Percentiles rank a stretch among this genome's conserved stretches.
phyloP scores from a whole-genome alignment of 768 basidiomycete genomes.

The Collybia sp. region DNA sequence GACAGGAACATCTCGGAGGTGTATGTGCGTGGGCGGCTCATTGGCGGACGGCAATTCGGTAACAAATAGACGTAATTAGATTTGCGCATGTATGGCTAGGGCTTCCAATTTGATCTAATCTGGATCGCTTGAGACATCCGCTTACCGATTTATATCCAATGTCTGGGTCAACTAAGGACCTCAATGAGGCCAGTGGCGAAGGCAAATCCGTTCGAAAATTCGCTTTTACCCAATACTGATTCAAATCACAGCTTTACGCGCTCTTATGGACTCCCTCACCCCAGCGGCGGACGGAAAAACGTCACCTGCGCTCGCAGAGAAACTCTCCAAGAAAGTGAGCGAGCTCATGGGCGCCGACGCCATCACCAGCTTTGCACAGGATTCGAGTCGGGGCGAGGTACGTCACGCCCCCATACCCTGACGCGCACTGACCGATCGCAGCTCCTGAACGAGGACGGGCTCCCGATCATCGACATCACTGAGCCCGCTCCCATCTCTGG shows the following conservation, averaged over 20 bases:
- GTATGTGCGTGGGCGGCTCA: conserved; percentile 74
- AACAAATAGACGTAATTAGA: neutral
- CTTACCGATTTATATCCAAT: too few relatives aligned
- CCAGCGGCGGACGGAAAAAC: conserved; percentile 30
- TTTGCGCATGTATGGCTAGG: too few relatives aligned
- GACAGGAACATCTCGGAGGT: conserved; percentile 79
- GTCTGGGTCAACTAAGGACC: neutral
- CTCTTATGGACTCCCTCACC: conserved; percentile 34
- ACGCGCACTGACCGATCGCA: conserved; percentile 24
- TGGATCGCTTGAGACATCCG: too few relatives aligned
- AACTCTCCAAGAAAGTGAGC: conserved; percentile 54
- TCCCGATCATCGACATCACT: conserved; percentile 74
- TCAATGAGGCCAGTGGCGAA: neutral
- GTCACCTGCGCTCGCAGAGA: conserved; percentile 43
- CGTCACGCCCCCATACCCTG: conserved; percentile 19
- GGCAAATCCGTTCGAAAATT: neutral
- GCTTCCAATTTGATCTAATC: too few relatives aligned
- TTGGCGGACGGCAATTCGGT: conserved; percentile 59
- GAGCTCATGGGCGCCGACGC: conserved; percentile 49
- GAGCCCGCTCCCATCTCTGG: conserved; percentile 38
- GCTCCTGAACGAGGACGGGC: conserved; percentile 73
- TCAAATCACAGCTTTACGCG: conserved; percentile 28
- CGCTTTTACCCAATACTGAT: neutral
- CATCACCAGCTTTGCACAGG: conserved; percentile 23
- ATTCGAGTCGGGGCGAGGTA: conserved; percentile 60